These are phyloP conservation scores for Paecilomyces niveus DNA, from an alignment of 2,329 filamentous ascomycete genomes.

Conservation along the genomic window DNA sequence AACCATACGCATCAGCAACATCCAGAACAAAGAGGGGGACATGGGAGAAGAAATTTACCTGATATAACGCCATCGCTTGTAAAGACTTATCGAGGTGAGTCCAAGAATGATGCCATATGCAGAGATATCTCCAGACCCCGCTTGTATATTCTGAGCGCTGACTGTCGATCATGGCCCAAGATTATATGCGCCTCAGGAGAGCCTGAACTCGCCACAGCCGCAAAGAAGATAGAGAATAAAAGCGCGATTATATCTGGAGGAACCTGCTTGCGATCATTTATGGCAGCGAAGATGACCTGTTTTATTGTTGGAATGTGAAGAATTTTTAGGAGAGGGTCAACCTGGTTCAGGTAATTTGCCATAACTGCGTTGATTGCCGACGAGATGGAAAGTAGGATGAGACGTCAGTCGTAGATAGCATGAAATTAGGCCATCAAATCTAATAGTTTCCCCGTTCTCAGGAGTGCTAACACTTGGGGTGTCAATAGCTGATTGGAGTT, in stretches of 20 bases:
- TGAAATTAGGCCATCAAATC: constrained; percentile 6
- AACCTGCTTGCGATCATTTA: constrained; percentile 6
- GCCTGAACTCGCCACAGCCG: constrained; percentile 8
- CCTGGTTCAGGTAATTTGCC: constrained; percentile 15
- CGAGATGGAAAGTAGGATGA: constrained; percentile 4
- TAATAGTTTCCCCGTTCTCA: background rate
- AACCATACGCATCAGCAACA: constrained; percentile 26
- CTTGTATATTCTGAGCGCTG: constrained; percentile 5
- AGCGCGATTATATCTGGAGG: constrained; percentile 4
- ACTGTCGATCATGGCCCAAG: constrained; percentile 5
- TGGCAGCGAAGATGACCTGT: constrained; percentile 12
- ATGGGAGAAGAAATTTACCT: background rate
- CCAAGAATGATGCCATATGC: constrained; percentile 29
- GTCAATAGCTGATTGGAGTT: constrained; percentile 14
- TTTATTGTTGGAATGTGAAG: constrained; percentile 16
- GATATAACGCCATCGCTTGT: constrained; percentile 11
- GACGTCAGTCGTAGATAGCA: background rate
- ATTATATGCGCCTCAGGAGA: constrained; percentile 6
- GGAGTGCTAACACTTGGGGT: background rate
- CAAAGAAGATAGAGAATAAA: constrained; percentile 13
- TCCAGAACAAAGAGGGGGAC: background rate
- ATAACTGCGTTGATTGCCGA: constrained; percentile 8
- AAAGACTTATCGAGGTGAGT: constrained; percentile 22
- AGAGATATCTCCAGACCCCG: constrained; percentile 25
- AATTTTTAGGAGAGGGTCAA: constrained; percentile 13